Evolutionary conservation across 768 basidiomycete species (phyloP), one percentile per base, ranked within the genome.

Genomic region (Antrodiella citrinella): DNA sequence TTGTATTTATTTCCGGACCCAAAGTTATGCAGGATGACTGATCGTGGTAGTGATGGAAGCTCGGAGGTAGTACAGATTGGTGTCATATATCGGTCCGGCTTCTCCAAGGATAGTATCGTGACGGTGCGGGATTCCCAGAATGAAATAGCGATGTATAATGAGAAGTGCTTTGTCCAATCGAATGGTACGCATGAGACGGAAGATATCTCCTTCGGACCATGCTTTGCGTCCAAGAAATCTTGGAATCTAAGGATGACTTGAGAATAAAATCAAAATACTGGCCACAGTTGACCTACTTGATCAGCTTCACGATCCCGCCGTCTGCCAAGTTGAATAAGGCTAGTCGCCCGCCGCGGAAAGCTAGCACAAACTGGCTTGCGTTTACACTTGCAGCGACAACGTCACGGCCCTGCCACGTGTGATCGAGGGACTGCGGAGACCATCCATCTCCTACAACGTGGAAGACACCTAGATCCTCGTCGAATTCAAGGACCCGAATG

Each of bases 71-170:
- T 44, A 15, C 51, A 52, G 15, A 35, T 15, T 7, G 7, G 7
- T 15, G 7, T 15, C 30, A 35, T 35, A n/a, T n/a, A n/a, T n/a
- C n/a, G n/a, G 30, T 35, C 15, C 30, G 7, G 30, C 7, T 15
- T 35, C 7, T 62, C 59, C 35, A 75, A 55, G 3, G 62, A 60
- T 48, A 87, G 68, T 26, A 92, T 65, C 57, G 81, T 73, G 38
- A 92, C 72, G 5, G 64, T 57, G 56, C 84, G 84, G 2, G 77
- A 75, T 19, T 74, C 75, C 91, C 92, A 95, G 57, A 87, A 87
- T 0, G 82, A 79, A n/a, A 86, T 80, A 0, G 75, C 78, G 22
- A 86, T 65, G 47, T 75, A 56, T 9, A 65, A 64, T 0, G 86
- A 64, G 48, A 71, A 81, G 25, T 65, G 60, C 54, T 73, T 73